Conservation (phyloP, 257 asterid species). For the Plantago ovata region DNA sequence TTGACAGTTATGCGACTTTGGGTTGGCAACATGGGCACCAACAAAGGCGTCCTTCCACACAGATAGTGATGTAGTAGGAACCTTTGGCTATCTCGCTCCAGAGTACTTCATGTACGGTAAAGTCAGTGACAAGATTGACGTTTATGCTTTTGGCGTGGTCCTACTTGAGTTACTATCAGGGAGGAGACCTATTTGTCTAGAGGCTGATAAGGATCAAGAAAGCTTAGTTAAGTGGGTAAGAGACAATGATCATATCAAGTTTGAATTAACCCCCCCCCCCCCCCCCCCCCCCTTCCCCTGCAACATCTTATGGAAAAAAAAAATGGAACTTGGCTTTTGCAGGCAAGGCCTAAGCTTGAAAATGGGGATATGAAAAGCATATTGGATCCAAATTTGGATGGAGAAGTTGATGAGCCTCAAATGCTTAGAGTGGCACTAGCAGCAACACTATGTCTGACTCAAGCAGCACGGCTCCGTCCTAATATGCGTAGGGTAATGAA, state of each 20-base stretch:
- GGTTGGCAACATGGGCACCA: slow-evolving; percentile 91
- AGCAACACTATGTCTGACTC: slow-evolving; percentile 75
- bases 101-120: slow-evolving; percentile 97
- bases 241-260: slow-evolving; percentile 1
- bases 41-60: slow-evolving; percentile 52
- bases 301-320: slow-evolving; percentile 6
- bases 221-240: slow-evolving; percentile 97
- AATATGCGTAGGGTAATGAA: slow-evolving; percentile 60
- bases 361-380: slow-evolving; percentile 50
- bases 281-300: no score
- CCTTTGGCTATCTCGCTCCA: slow-evolving; percentile 97
- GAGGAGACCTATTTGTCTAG: slow-evolving; percentile 70
- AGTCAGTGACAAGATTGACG: slow-evolving; percentile 90
- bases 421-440: slow-evolving; percentile 70
- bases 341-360: slow-evolving; percentile 83
- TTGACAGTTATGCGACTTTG: slow-evolving; percentile 75
- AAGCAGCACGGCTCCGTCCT: slow-evolving; percentile 84
- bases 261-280: neutral
- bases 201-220: slow-evolving; percentile 58
- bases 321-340: neutral
- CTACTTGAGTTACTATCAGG: slow-evolving; percentile 87
- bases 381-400: slow-evolving; percentile 60
- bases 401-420: slow-evolving; percentile 41
- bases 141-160: slow-evolving; percentile 93
- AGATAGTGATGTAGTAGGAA: slow-evolving; percentile 83